Evolutionary conservation across 805 yeast species (phyloP).

Genomic region (Geotrichum ghanense): DNA sequence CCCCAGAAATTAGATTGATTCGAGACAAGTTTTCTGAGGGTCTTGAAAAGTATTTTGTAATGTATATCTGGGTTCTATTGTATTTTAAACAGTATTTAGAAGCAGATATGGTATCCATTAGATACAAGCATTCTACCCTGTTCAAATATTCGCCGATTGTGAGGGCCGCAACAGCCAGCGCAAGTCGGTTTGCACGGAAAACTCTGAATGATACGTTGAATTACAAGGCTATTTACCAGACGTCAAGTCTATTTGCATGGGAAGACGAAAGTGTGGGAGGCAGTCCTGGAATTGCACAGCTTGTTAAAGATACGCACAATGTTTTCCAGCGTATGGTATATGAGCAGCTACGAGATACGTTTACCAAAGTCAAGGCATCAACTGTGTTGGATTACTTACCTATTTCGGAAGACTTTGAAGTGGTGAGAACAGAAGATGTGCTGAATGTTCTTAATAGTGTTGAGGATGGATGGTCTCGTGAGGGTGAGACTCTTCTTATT

Average conservation of each 20-base stretch:
- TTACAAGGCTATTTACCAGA: not conserved
- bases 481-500: not conserved
- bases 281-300: not conserved
- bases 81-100: not conserved
- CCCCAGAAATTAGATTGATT: no score
- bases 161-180: not conserved
- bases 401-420: not conserved
- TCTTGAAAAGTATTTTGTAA: not conserved
- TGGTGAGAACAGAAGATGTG: not conserved
- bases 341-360: not conserved
- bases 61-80: not conserved
- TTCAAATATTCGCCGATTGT: not conserved
- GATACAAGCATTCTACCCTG: not conserved
- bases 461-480: not conserved
- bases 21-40: no score
- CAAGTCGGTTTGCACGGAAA: not conserved
- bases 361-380: not conserved
- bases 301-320: not conserved
- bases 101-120: not conserved
- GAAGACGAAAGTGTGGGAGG: constrained; percentile 1
- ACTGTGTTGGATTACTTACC: not conserved
- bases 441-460: not conserved
- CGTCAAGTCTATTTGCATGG: not conserved
- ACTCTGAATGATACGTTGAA: not conserved
- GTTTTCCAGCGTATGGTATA: not conserved